Percentiles rank a stretch among this genome's conserved stretches.
These are phyloP conservation scores for Pleurotus salmoneostramineus DNA, from an alignment of 768 basidiomycete species.

Conservation along the genomic window DNA sequence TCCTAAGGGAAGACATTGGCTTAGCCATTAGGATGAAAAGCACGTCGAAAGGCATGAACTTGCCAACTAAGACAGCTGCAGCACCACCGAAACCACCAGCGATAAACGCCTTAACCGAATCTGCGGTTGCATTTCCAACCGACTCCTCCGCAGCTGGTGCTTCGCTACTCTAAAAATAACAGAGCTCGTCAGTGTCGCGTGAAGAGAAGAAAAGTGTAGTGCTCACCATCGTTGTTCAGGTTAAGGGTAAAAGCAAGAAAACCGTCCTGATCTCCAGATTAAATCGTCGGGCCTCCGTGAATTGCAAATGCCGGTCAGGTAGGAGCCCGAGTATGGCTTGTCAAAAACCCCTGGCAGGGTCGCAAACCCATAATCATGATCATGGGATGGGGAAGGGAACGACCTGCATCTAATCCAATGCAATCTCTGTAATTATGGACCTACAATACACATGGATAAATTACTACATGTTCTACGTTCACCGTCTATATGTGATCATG, in stretches of 20 bases:
- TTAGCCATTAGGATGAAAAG: not conserved
- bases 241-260: conserved; percentile 4
- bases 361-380: not conserved
- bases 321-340: not conserved
- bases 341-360: not conserved
- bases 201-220: not conserved
- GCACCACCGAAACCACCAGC: conserved; percentile 93
- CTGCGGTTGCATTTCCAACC: conserved; percentile 33
- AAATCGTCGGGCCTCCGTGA: conserved; percentile 8
- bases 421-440: not conserved
- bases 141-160: conserved; percentile 30
- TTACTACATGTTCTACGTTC: conserved; percentile 12
- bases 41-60: conserved; percentile 23
- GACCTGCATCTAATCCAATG: not conserved
- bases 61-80: conserved; percentile 85
- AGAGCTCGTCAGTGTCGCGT: not conserved
- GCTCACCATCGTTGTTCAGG: conserved; percentile 3
- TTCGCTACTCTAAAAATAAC: conserved; percentile 27
- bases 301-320: not conserved
- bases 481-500: not conserved
- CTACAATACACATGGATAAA: conserved; percentile 1
- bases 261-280: not conserved
- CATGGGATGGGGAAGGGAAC: too few relatives aligned
- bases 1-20: conserved; percentile 39
- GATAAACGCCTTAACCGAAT: conserved; percentile 78